Evolutionary conservation across 176 grass and related monocot genomes (phyloP).

Genomic region (Aegilops tauschii): DNA sequence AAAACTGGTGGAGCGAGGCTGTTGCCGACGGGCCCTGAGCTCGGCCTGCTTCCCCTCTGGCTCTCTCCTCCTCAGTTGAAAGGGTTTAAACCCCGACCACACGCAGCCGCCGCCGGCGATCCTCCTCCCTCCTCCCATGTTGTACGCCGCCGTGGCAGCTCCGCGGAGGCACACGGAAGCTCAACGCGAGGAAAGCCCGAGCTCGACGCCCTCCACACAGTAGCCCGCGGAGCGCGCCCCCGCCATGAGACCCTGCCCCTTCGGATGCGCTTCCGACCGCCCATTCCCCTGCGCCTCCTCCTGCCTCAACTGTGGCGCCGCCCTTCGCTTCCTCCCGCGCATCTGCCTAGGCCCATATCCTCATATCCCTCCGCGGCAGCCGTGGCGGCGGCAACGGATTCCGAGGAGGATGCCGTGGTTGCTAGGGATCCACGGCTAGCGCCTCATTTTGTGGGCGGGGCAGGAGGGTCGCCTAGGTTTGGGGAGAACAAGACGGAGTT

Average conservation of each 20-base stretch:
- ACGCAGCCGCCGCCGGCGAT: background rate
- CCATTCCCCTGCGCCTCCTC: conserved; percentile 23
- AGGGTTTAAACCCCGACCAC: conserved; percentile 2
- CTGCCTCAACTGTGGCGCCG: conserved; percentile 11
- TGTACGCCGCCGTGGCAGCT: background rate
- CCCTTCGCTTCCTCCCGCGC: background rate
- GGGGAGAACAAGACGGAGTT: background rate
- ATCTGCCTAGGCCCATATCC: background rate
- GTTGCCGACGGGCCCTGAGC: no score
- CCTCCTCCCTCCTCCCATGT: background rate
- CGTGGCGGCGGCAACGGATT: conserved; percentile 18
- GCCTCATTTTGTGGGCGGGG: background rate
- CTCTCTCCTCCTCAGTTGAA: background rate
- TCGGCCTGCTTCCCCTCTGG: background rate
- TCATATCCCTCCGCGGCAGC: background rate
- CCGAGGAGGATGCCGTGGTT: conserved; percentile 19
- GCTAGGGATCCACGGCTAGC: conserved; percentile 16
- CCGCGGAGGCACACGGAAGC: background rate
- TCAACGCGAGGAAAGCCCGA: background rate
- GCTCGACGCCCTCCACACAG: background rate
- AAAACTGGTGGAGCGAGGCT: no score
- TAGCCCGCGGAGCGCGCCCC: background rate
- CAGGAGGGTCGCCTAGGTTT: background rate
- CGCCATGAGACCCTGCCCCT: conserved; percentile 29
- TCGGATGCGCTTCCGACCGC: conserved; percentile 53